These are phyloP conservation scores for Fusarium sp. DNA, from an alignment of 2,329 filamentous ascomycete species.

Conservation along the genomic window DNA sequence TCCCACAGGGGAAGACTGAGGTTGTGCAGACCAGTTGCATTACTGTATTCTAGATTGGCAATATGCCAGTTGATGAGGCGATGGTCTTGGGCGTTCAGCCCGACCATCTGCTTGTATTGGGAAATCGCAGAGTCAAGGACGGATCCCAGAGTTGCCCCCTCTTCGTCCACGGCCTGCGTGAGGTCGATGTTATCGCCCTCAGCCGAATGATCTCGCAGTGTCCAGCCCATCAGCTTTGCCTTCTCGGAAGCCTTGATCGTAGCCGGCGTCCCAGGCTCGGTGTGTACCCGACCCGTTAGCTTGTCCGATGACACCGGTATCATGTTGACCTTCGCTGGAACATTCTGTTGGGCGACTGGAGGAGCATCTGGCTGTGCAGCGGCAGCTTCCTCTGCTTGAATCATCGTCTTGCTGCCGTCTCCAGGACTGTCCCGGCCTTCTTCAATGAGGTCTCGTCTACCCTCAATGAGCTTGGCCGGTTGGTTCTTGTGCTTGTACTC, in stretches of 20 bases:
- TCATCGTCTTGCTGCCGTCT: conserved; percentile 76
- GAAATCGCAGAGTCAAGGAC: conserved; percentile 91
- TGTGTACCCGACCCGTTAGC: conserved; percentile 77
- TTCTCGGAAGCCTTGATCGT: conserved; percentile 80
- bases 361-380: conserved; percentile 67
- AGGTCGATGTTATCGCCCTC: conserved; percentile 77
- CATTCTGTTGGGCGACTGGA: conserved; percentile 64
- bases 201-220: conserved; percentile 71
- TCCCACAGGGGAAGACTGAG: conserved; percentile 94
- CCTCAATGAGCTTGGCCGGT: conserved; percentile 78
- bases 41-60: conserved; percentile 97
- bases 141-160: conserved; percentile 83
- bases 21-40: conserved; percentile 86
- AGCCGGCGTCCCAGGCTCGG: conserved; percentile 74
- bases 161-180: conserved; percentile 69
- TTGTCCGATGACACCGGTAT: conserved; percentile 74
- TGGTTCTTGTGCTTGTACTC: conserved; percentile 85
- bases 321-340: conserved; percentile 64
- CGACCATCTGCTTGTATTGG: conserved; percentile 86
- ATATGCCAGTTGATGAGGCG: conserved; percentile 97
- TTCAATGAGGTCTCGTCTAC: conserved; percentile 83
- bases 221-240: conserved; percentile 85
- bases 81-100: conserved; percentile 87
- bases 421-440: conserved; percentile 81
- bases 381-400: conserved; percentile 75